phyloP scores from a whole-genome alignment of 2,329 filamentous ascomycete species.

The Fusarium succisae region DNA sequence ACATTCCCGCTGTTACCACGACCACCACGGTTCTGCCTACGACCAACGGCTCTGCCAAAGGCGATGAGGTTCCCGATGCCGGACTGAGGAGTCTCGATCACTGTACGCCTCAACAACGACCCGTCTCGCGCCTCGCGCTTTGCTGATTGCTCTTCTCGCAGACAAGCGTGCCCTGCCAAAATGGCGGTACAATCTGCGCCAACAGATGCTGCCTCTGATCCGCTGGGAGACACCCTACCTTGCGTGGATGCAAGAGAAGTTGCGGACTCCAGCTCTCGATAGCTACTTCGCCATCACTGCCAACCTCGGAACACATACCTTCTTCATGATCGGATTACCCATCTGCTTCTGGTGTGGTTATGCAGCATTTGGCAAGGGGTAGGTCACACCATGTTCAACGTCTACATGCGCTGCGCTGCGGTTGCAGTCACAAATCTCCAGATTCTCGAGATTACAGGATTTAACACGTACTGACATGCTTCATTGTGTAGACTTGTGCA shows the following conservation, averaged over 20 bases:
- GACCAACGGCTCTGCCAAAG: conserved; percentile 26
- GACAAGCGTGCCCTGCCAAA: conserved; percentile 83
- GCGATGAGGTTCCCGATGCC: conserved; percentile 64
- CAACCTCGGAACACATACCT: conserved; percentile 96
- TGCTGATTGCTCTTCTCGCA: conserved; percentile 49
- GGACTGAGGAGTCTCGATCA: conserved; percentile 84
- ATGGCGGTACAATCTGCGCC: conserved; percentile 90
- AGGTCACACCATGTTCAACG: conserved; percentile 51
- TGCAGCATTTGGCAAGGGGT: conserved; percentile 86
- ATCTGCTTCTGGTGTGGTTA: conserved; percentile 98
- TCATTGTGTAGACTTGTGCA: conserved; percentile 67
- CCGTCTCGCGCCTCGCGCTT: neutral
- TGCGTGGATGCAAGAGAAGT: conserved; percentile 80
- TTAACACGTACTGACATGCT: conserved; percentile 30
- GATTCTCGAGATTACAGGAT: neutral
- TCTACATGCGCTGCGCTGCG: conserved; percentile 5
- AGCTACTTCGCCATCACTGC: conserved; percentile 97
- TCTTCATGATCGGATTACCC: conserved; percentile 96
- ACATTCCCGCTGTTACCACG: conserved; percentile 19
- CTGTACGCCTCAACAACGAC: conserved; percentile 57
- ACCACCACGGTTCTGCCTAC: conserved; percentile 19
- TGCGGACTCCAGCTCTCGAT: conserved; percentile 87
- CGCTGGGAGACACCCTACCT: conserved; percentile 96
- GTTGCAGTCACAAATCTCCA: neutral
- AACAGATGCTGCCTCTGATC: conserved; percentile 83